Percentiles rank a stretch among this genome's conserved stretches.
Evolutionary conservation across 2,329 filamentous ascomycete genomes (phyloP).

Genomic region (Hypoxylon sp.): DNA sequence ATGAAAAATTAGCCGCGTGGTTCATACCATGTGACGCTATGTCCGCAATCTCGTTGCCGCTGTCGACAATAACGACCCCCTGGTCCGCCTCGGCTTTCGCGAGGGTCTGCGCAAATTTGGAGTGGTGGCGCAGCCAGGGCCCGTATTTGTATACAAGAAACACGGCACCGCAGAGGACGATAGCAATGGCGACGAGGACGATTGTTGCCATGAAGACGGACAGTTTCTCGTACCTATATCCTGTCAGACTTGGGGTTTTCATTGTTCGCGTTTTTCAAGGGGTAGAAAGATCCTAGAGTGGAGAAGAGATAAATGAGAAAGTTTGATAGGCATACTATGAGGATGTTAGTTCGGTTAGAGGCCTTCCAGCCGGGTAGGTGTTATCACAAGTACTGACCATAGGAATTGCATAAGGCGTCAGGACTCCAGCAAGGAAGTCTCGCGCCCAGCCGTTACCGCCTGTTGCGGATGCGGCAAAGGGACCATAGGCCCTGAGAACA

Average conservation of each 20-base stretch:
- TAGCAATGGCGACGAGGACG: constrained; percentile 74
- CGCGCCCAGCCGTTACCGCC: constrained; percentile 82
- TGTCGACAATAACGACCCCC: neutral
- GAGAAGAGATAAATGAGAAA: neutral
- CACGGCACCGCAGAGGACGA: constrained; percentile 73
- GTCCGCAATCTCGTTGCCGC: neutral
- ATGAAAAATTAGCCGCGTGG: constrained; percentile 23
- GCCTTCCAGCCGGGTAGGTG: no score
- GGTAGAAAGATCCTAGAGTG: neutral
- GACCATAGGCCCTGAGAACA: constrained; percentile 81
- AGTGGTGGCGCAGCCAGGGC: constrained; percentile 70
- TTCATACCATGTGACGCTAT: neutral
- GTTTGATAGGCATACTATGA: constrained; percentile 20
- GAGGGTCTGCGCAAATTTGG: constrained; percentile 76
- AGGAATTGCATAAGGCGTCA: constrained; percentile 77
- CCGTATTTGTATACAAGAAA: constrained; percentile 78
- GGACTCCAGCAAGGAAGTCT: constrained; percentile 80
- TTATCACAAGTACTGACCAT: constrained; percentile 55
- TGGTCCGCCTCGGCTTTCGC: constrained; percentile 56
- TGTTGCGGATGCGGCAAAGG: constrained; percentile 80
- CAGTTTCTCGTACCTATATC: constrained; percentile 67
- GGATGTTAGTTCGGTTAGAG: constrained; percentile 1
- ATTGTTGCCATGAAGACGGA: constrained; percentile 67
- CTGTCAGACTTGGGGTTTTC: neutral
- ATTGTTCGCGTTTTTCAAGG: neutral